phyloP scores from a whole-genome alignment of 345 rosid species.

The Sonneratia caseolaris region DNA sequence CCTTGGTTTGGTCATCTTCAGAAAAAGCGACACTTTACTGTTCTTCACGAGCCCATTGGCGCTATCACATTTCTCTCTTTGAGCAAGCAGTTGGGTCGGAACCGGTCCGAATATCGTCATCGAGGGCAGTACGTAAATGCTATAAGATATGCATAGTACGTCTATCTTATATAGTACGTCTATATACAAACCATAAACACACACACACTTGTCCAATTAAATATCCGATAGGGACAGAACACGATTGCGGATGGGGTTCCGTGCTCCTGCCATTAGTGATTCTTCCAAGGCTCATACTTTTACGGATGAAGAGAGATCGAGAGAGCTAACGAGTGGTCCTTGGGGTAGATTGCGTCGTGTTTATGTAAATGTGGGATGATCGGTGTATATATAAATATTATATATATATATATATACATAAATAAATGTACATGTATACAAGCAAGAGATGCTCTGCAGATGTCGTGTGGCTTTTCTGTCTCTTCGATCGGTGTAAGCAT shows the following conservation, averaged over 20 bases:
- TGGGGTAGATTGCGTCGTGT: not conserved
- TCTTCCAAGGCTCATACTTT: conserved; percentile 2
- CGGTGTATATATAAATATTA: not conserved
- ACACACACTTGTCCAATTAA: not conserved
- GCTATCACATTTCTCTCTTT: not conserved
- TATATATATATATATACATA: not conserved
- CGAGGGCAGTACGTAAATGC: not conserved
- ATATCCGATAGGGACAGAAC: not conserved
- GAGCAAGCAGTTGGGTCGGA: not conserved
- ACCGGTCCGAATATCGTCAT: not conserved
- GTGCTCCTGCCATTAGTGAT: not conserved
- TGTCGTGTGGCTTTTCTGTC: not conserved
- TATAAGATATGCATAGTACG: not conserved
- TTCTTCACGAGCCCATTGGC: conserved; percentile 1
- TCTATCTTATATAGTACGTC: not conserved
- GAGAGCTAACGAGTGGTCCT: not conserved
- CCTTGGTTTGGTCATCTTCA: not conserved
- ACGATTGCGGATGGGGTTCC: not conserved
- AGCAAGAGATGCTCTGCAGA: not conserved
- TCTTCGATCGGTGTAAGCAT: conserved; percentile 1
- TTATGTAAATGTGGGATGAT: not conserved
- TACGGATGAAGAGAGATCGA: not conserved
- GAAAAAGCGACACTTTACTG: conserved; percentile 4
- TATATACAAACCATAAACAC: not conserved
- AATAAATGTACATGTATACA: not conserved